Conservation (phyloP, 1,284 basidiomycete genomes). For the Ceratobasidium sp. region DNA sequence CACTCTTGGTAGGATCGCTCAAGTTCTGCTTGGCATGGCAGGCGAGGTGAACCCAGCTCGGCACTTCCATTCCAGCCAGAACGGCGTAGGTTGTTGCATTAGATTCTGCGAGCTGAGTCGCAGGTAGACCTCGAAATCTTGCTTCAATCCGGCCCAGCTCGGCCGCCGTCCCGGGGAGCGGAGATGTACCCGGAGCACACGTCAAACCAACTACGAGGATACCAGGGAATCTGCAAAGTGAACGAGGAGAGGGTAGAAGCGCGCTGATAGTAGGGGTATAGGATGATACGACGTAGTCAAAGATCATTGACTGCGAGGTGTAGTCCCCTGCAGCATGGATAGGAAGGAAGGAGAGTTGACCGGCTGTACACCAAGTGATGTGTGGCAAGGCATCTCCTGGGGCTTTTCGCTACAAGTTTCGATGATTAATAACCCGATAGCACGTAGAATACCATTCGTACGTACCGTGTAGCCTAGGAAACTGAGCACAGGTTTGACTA, state of each 20-base stretch:
- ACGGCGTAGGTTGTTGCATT: not conserved
- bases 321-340: slow-evolving; percentile 11
- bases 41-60: slow-evolving; percentile 36
- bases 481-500: not conserved
- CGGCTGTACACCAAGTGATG: slow-evolving; percentile 5
- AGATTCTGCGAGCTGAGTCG: not conserved
- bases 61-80: not conserved
- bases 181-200: not conserved
- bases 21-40: slow-evolving; percentile 26
- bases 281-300: not conserved
- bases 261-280: not conserved
- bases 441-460: too few species aligned
- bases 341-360: not conserved
- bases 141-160: not conserved
- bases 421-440: too few species aligned
- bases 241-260: not conserved
- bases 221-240: not conserved
- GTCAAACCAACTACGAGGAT: not conserved
- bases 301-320: not conserved
- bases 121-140: too few species aligned
- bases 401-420: too few species aligned
- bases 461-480: not conserved
- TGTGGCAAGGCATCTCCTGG: not conserved
- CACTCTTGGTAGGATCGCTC: not conserved
- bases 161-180: not conserved